Percentiles rank a stretch among this genome's conserved stretches.
Evolutionary conservation across 352 stramenopile genomes (phyloP).

Genomic region (Globisporangium polare): DNA sequence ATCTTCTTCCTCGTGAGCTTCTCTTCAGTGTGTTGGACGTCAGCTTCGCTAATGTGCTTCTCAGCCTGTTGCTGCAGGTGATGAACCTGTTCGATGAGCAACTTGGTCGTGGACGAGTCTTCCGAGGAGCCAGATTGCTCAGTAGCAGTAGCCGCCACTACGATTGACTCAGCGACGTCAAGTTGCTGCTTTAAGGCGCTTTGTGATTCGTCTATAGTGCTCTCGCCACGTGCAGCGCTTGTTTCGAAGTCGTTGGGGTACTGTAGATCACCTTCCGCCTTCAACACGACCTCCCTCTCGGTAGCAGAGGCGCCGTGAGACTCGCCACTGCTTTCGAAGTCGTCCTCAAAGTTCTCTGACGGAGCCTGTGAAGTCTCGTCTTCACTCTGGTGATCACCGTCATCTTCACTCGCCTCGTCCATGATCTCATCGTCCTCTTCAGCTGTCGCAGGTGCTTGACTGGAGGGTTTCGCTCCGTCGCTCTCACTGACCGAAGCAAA

Average conservation of each 20-base stretch:
- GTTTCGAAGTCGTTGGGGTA: conserved; percentile 10
- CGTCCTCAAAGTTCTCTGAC: conserved; percentile 11
- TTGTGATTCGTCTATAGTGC: background rate
- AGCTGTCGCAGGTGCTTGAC: background rate
- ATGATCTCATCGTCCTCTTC: background rate
- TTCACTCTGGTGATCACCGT: background rate
- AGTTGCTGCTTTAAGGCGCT: background rate
- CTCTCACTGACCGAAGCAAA: conserved; percentile 14
- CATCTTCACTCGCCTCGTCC: background rate
- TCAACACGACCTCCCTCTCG: background rate
- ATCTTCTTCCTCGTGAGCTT: conserved; percentile 45
- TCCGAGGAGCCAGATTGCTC: conserved; percentile 31
- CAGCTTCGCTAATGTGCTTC: background rate
- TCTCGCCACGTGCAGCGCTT: background rate
- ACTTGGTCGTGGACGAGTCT: conserved; percentile 49
- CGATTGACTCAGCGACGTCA: background rate
- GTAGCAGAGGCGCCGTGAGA: background rate
- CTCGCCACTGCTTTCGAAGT: conserved; percentile 9
- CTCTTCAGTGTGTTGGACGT: background rate
- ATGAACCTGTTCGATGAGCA: conserved; percentile 33
- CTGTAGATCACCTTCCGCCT: background rate
- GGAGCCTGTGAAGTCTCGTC: conserved; percentile 3
- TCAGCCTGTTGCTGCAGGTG: conserved; percentile 12
- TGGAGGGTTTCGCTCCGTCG: background rate
- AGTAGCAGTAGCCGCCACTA: background rate